phyloP scores from a whole-genome alignment of 441 rosid species.

The Syzygium syzygioides region DNA sequence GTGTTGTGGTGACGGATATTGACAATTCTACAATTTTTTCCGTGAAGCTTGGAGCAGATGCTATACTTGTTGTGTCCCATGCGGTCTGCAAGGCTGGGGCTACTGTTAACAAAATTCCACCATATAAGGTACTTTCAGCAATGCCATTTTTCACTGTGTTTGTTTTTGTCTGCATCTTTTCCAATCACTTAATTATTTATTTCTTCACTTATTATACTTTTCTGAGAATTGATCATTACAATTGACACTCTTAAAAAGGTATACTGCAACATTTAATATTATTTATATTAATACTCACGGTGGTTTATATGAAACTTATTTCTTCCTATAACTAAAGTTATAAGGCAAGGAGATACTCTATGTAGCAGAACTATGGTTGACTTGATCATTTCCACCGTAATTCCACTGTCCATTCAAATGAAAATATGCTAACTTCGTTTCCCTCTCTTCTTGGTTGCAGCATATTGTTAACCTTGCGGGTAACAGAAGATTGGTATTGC shows the following conservation, averaged over 20 bases:
- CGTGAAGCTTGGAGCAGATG: constrained; percentile 36
- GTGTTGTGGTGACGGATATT: background rate
- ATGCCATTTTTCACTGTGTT: background rate
- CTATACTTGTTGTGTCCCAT: constrained; percentile 38
- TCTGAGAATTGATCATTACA: background rate
- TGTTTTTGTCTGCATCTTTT: background rate
- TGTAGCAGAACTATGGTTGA: background rate
- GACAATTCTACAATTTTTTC: background rate
- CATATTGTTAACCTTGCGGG: constrained; percentile 46
- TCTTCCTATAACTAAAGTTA: background rate
- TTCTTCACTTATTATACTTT: background rate
- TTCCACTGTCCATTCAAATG: background rate
- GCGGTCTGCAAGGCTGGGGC: constrained; percentile 47
- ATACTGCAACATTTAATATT: background rate
- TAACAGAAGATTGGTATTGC: constrained; percentile 21
- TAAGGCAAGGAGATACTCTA: background rate
- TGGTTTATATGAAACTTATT: rapidly evolving
- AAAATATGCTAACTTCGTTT: background rate
- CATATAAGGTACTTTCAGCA: constrained; percentile 24
- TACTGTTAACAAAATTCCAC: constrained; percentile 26
- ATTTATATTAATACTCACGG: background rate
- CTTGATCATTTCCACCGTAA: background rate
- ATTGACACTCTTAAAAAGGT: background rate
- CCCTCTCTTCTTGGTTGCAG: constrained; percentile 9
- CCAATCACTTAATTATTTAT: background rate